Evolutionary conservation across 768 basidiomycete species (phyloP).

Genomic region (Suillus clintonianus): DNA sequence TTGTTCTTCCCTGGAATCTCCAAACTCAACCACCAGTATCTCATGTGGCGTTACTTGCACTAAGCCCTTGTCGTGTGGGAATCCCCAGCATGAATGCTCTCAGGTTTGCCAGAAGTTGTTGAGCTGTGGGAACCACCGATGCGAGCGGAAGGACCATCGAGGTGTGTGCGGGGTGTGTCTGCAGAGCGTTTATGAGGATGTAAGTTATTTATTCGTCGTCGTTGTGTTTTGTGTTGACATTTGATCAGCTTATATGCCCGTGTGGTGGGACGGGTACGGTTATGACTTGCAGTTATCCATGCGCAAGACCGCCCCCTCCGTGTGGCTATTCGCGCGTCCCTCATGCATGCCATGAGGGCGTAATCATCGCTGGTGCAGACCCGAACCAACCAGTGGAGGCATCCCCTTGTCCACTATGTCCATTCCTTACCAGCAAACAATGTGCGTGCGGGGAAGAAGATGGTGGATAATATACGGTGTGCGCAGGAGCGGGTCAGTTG

Average conservation of each 20-base stretch:
- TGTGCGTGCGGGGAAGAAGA: conserved; percentile 93
- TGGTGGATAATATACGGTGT: conserved; percentile 78
- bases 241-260: conserved; percentile 64
- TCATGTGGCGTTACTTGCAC: conserved; percentile 42
- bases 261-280: conserved; percentile 85
- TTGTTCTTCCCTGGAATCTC: conserved; percentile 42
- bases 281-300: conserved; percentile 80
- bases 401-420: conserved; percentile 79
- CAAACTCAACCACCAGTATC: conserved; percentile 5
- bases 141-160: conserved; percentile 79
- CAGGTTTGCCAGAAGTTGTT: conserved; percentile 76
- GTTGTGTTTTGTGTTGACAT: background rate
- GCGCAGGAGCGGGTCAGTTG: conserved; percentile 81
- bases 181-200: conserved; percentile 91
- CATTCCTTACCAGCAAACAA: conserved; percentile 70
- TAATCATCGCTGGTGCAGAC: conserved; percentile 29
- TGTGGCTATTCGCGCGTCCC: conserved; percentile 83
- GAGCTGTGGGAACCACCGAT: conserved; percentile 76
- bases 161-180: conserved; percentile 84
- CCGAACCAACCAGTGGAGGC: background rate
- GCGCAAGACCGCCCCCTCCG: conserved; percentile 61
- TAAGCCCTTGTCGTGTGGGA: conserved; percentile 61
- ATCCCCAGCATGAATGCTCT: conserved; percentile 64
- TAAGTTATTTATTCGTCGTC: conserved; percentile 29
- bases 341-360: conserved; percentile 84